Percentiles rank a stretch among this genome's conserved stretches.
Evolutionary conservation across 2,329 filamentous ascomycete species (phyloP).

Genomic region (Trichoderma arundinaceum): DNA sequence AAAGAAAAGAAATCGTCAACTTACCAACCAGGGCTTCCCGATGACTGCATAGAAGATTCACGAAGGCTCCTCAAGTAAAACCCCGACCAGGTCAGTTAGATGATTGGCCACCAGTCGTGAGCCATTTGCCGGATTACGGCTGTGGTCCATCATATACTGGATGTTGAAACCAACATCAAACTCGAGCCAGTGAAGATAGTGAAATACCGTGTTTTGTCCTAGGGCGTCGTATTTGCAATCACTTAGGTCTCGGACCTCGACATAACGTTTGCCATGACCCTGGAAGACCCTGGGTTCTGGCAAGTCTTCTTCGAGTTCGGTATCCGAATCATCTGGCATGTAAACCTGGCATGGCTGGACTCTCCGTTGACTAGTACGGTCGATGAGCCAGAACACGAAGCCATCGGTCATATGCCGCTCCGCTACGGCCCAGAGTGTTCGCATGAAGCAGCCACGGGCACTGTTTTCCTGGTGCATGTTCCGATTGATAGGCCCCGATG

Average conservation of each 20-base stretch:
- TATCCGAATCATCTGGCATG: not conserved
- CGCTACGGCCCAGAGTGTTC: not conserved
- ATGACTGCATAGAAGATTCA: no score
- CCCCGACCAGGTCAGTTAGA: not conserved
- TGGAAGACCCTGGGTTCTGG: constrained; percentile 4
- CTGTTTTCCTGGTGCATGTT: not conserved
- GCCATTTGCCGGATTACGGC: no score
- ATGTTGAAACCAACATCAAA: not conserved
- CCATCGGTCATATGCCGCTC: not conserved
- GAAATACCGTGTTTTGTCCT: not conserved
- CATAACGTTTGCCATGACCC: not conserved
- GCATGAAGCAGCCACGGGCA: constrained; percentile 3
- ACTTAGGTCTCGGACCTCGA: not conserved
- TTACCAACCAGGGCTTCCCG: no score
- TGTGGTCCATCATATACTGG: not conserved
- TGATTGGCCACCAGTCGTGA: not conserved
- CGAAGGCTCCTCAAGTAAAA: not conserved
- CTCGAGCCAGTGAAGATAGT: constrained; percentile 14
- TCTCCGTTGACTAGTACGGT: not conserved
- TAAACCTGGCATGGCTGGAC: not conserved
- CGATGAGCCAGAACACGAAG: constrained; percentile 11
- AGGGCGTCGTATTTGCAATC: not conserved
- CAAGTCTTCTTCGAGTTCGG: not conserved
- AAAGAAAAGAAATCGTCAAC: not conserved
- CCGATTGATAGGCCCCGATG: no score